Evolutionary conservation across 768 basidiomycete species (phyloP).

Genomic region (Trametes gibbosa): DNA sequence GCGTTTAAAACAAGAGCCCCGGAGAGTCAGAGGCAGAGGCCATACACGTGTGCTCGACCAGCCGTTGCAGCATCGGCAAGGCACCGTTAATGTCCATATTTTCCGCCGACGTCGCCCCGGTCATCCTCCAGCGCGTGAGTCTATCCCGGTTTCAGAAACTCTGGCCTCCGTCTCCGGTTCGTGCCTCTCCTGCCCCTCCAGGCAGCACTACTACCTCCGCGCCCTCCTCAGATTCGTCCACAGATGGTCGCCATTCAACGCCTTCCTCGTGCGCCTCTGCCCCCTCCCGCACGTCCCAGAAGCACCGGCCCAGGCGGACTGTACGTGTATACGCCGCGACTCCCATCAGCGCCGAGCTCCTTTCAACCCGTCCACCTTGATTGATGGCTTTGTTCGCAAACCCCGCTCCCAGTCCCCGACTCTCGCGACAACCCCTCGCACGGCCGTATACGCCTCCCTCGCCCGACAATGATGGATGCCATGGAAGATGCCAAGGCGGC

Average conservation of each 20-base stretch:
- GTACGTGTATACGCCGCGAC: slow-evolving; percentile 16
- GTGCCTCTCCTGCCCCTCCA: not conserved
- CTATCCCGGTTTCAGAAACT: slow-evolving; percentile 16
- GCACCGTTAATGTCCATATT: no score
- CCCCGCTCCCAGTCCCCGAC: not conserved
- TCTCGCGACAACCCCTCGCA: not conserved
- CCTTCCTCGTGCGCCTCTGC: slow-evolving; percentile 1
- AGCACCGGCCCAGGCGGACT: slow-evolving; percentile 12
- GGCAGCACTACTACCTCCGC: not conserved
- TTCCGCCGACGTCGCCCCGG: slow-evolving; percentile 28
- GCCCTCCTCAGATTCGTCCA: slow-evolving; percentile 1
- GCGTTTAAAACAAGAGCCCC: not conserved
- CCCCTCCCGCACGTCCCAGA: slow-evolving; percentile 15
- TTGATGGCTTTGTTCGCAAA: slow-evolving; percentile 10
- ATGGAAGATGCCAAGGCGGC: no score
- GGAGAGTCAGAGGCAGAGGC: no score
- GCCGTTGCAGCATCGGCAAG: slow-evolving; percentile 22
- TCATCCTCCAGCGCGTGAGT: slow-evolving; percentile 9
- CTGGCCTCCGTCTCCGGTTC: slow-evolving; percentile 7
- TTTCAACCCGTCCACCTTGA: not conserved
- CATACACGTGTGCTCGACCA: slow-evolving; percentile 20
- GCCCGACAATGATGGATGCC: no score
- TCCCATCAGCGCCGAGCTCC: slow-evolving; percentile 12
- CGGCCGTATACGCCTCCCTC: no score
- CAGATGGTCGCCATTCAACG: slow-evolving; percentile 8